These are phyloP conservation scores for Leccinum colubrinum DNA, from an alignment of 1,284 basidiomycete genomes.

Conservation along the genomic window DNA sequence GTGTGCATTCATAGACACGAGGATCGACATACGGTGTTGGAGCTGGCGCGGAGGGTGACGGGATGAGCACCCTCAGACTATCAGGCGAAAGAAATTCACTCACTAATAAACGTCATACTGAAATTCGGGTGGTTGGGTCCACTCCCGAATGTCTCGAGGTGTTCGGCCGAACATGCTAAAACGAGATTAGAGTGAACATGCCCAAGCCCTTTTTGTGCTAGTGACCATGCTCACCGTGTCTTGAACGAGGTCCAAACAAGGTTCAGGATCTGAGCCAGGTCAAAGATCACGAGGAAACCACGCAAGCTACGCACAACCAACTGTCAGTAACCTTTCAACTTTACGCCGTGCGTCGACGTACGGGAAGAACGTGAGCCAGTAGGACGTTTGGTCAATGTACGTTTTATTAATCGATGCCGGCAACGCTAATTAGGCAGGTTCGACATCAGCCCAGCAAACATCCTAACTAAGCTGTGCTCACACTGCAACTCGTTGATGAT, in stretches of 20 bases:
- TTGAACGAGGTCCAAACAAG: constrained; percentile 85
- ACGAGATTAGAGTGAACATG: not conserved
- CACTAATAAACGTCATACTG: constrained; percentile 90
- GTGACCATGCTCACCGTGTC: constrained; percentile 48
- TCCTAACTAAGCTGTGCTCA: constrained; percentile 30
- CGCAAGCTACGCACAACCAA: constrained; percentile 56
- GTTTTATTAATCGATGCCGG: constrained; percentile 74
- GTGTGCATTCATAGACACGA: constrained; percentile 1
- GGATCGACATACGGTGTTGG: constrained; percentile 53
- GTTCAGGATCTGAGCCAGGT: constrained; percentile 94
- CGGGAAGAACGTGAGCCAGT: constrained; percentile 96
- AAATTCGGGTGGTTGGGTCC: constrained; percentile 94
- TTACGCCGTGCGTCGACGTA: constrained; percentile 36
- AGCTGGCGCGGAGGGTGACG: constrained; percentile 37
- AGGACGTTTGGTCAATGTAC: constrained; percentile 82
- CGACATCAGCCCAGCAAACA: constrained; percentile 2
- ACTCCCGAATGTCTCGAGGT: constrained; percentile 93
- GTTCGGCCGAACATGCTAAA: constrained; percentile 88
- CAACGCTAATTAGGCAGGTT: constrained; percentile 45
- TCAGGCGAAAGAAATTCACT: constrained; percentile 30
- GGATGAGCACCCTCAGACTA: constrained; percentile 9
- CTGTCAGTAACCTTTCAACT: constrained; percentile 11
- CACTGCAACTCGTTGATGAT: constrained; percentile 70
- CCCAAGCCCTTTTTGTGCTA: not conserved
- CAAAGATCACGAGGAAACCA: constrained; percentile 92